A percentile compares a stretch with the other conserved stretches of the same genome.
phyloP scores from a whole-genome alignment of 192 early-diverging fungal species.

The Lobosporangium transversale region DNA sequence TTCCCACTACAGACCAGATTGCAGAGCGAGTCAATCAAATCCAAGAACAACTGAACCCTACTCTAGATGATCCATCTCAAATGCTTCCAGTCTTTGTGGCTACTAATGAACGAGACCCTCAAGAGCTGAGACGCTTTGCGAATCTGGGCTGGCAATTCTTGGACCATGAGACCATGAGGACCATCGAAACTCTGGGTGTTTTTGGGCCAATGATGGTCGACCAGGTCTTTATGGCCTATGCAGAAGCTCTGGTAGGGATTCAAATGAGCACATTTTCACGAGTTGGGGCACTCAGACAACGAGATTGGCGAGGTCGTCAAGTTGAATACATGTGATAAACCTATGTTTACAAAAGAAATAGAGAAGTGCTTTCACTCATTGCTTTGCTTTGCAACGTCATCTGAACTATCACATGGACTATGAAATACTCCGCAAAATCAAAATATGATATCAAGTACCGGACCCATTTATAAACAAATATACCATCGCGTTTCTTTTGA shows the following conservation, averaged over 20 bases:
- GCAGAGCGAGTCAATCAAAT: conserved; percentile 4
- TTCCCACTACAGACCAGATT: conserved; percentile 17
- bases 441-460: too few species aligned
- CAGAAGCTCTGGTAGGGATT: conserved; percentile 20
- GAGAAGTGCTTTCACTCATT: neutral
- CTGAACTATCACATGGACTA: too few species aligned
- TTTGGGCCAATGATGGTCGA: conserved; percentile 51
- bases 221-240: conserved; percentile 28
- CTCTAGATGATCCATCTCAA: neutral
- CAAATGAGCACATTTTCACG: conserved; percentile 43
- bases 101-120: conserved; percentile 16
- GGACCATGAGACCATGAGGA: conserved; percentile 25
- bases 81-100: conserved; percentile 32
- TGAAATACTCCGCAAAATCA: too few species aligned
- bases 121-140: conserved; percentile 23
- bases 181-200: conserved; percentile 12
- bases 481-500: too few species aligned
- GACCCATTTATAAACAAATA: too few species aligned
- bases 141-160: conserved; percentile 26
- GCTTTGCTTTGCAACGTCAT: too few species aligned
- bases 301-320: conserved; percentile 21
- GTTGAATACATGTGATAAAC: conserved; percentile 48
- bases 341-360: conserved; percentile 1
- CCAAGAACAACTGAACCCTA: conserved; percentile 3
- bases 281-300: conserved; percentile 24